Evolutionary conservation across 1,284 basidiomycete genomes (phyloP).

Genomic region (Rhodotorula sp.): DNA sequence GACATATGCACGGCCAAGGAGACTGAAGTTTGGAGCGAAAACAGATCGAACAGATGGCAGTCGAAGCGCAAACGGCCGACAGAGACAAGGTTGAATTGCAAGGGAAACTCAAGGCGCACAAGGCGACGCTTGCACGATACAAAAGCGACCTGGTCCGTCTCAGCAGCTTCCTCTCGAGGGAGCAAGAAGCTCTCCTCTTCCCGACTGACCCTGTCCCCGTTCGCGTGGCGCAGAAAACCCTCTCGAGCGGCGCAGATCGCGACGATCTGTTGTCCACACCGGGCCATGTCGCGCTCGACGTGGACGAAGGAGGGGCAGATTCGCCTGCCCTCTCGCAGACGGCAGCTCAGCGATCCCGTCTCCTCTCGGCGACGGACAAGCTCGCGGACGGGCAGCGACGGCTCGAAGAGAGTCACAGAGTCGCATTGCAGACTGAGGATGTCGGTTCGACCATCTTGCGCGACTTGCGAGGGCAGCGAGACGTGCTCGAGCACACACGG

Average conservation of each 20-base stretch:
- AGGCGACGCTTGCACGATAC: constrained; percentile 66
- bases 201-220: not conserved
- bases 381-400: constrained; percentile 57
- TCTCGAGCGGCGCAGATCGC: constrained; percentile 50
- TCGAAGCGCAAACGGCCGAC: constrained; percentile 93
- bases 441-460: constrained; percentile 89
- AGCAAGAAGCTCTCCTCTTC: not conserved
- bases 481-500: constrained; percentile 91
- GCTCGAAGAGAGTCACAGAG: constrained; percentile 82
- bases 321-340: constrained; percentile 48
- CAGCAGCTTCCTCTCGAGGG: not conserved
- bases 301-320: constrained; percentile 66
- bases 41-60: constrained; percentile 97
- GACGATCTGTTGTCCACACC: constrained; percentile 49
- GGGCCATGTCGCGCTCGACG: constrained; percentile 54
- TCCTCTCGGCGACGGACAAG: constrained; percentile 57
- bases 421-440: constrained; percentile 94
- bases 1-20: not conserved
- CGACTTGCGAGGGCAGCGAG: constrained; percentile 81
- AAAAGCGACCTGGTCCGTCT: constrained; percentile 66
- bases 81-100: constrained; percentile 68
- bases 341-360: constrained; percentile 66
- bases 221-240: constrained; percentile 49
- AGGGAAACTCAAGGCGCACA: constrained; percentile 67
- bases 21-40: not conserved